These are phyloP conservation scores for Globisporangium parvum DNA, from an alignment of 352 stramenopile species.

Conservation along the genomic window DNA sequence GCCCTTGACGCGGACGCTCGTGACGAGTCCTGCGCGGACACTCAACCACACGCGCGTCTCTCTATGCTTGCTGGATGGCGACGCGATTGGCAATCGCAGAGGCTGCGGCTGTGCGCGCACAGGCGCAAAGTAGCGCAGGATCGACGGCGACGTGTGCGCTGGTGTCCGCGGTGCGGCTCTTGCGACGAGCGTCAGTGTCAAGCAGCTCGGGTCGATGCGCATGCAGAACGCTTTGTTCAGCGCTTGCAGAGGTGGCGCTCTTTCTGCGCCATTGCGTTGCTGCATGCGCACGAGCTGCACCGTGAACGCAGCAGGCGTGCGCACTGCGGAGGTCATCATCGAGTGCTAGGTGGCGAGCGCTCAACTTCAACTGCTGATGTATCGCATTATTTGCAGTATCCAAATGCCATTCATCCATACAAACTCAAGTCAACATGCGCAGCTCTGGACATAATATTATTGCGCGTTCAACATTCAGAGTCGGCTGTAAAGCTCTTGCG, in stretches of 20 bases:
- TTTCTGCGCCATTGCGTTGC: neutral
- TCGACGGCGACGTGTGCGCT: neutral
- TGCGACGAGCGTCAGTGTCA: constrained; percentile 18
- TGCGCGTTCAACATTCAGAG: neutral
- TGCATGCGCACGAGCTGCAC: constrained; percentile 31
- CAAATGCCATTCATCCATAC: neutral
- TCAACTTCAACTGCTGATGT: constrained; percentile 12
- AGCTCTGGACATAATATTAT: neutral
- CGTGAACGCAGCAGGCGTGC: constrained; percentile 14
- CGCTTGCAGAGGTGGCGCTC: constrained; percentile 17
- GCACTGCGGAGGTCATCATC: neutral
- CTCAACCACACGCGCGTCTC: constrained; percentile 3
- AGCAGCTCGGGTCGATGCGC: constrained; percentile 12
- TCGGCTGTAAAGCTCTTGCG: neutral
- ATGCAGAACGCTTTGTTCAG: constrained; percentile 24
- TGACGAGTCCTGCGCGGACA: constrained; percentile 11
- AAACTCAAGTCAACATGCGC: neutral
- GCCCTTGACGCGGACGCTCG: constrained; percentile 26
- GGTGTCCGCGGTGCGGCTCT: neutral
- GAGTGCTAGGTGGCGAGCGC: neutral
- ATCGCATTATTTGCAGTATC: neutral
- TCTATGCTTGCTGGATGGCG: neutral
- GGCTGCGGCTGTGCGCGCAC: neutral
- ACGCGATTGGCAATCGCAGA: neutral
- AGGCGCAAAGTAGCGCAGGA: constrained; percentile 5